Evolutionary conservation across 345 rosid species (phyloP).

Genomic region (Eucalyptus curtisii): DNA sequence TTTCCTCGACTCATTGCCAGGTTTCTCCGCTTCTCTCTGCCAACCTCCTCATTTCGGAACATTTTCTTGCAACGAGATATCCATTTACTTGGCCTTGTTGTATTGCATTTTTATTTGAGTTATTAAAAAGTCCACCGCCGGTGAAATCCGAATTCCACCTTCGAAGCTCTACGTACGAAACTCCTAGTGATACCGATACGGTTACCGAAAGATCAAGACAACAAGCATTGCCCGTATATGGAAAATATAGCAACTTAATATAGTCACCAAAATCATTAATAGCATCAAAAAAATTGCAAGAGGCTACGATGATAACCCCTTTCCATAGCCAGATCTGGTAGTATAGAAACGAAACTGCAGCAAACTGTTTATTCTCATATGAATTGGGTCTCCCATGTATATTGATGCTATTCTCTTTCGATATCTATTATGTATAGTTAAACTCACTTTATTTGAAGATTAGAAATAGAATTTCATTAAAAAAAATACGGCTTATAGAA

Average conservation of each 20-base stretch:
- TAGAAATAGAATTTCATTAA: too few relatives aligned
- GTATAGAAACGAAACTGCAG: too few relatives aligned
- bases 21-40: neutral
- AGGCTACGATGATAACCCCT: neutral
- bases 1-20: slow-evolving; percentile 24
- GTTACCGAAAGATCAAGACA: neutral
- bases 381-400: too few relatives aligned
- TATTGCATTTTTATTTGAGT: neutral
- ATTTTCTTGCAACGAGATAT: neutral
- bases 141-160: neutral
- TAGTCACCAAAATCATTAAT: neutral
- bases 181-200: neutral
- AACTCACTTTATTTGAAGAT: too few relatives aligned
- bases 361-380: too few relatives aligned
- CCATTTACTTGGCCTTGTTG: neutral
- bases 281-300: neutral
- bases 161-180: neutral
- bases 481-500: too few relatives aligned
- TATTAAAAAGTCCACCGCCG: neutral
- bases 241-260: neutral
- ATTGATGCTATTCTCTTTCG: too few relatives aligned
- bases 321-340: too few relatives aligned
- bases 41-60: neutral
- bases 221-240: neutral
- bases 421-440: too few relatives aligned